These are phyloP conservation scores for Selenicereus undatus DNA, from an alignment of 148 eudicot species.

Conservation along the genomic window DNA sequence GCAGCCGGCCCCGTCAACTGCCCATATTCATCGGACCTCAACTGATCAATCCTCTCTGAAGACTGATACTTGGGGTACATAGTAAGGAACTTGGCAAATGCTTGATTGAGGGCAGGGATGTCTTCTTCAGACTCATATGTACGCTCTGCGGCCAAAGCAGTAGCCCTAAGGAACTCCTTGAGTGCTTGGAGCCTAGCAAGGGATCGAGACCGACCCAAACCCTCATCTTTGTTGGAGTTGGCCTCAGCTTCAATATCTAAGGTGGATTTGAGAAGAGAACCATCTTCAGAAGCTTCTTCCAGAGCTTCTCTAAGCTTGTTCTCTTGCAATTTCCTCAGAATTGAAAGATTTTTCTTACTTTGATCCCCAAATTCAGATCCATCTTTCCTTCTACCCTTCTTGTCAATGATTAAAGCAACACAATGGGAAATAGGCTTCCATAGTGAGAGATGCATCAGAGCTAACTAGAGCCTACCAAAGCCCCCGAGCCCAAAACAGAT, in stretches of 20 bases:
- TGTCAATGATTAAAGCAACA: conserved; percentile 68
- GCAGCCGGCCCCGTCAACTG: conserved; percentile 51
- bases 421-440: conserved; percentile 94
- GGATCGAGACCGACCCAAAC: conserved; percentile 74
- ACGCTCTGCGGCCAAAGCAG: conserved; percentile 83
- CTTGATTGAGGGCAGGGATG: conserved; percentile 59
- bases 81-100: conserved; percentile 72
- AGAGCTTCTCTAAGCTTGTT: conserved; percentile 85
- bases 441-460: conserved; percentile 86
- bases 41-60: conserved; percentile 78
- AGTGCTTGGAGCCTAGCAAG: conserved; percentile 73
- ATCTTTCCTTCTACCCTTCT: conserved; percentile 65
- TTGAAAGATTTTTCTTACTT: conserved; percentile 47
- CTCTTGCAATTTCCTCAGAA: conserved; percentile 65
- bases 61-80: conserved; percentile 87
- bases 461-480: conserved; percentile 3
- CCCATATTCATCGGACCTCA: conserved; percentile 81
- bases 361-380: conserved; percentile 48
- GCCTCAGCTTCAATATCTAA: conserved; percentile 53
- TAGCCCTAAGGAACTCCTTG: conserved; percentile 85
- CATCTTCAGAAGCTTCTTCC: conserved; percentile 96
- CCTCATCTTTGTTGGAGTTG: conserved; percentile 46
- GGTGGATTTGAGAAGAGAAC: conserved; percentile 68
- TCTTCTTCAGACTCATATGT: conserved; percentile 55
- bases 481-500: neutral